These are phyloP conservation scores for Thermoascus crustaceus DNA, from an alignment of 2,329 filamentous ascomycete genomes.

Conservation along the genomic window DNA sequence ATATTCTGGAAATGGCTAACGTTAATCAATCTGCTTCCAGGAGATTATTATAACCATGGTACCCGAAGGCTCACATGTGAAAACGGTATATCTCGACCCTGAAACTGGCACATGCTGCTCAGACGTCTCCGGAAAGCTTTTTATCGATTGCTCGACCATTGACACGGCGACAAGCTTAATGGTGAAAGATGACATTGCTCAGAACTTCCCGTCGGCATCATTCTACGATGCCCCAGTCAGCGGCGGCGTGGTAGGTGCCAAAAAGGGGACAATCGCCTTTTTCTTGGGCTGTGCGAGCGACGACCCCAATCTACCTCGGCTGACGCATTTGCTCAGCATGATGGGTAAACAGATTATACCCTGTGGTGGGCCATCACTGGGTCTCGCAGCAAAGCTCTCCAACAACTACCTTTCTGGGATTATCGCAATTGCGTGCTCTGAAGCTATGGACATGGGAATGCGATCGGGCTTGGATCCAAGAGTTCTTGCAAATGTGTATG, in stretches of 20 bases:
- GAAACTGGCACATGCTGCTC: slow-evolving; percentile 36
- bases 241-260: slow-evolving; percentile 46
- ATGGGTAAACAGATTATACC: slow-evolving; percentile 50
- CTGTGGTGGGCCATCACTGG: slow-evolving; percentile 49
- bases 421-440: slow-evolving; percentile 50
- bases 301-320: slow-evolving; percentile 35
- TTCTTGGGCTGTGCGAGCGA: slow-evolving; percentile 41
- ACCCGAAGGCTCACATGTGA: slow-evolving; percentile 45
- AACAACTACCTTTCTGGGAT: slow-evolving; percentile 55
- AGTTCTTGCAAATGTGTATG: slow-evolving; percentile 45
- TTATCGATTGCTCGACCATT: slow-evolving; percentile 51
- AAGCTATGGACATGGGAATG: slow-evolving; percentile 56
- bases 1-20: no score
- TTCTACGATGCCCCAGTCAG: slow-evolving; percentile 50
- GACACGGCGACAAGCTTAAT: slow-evolving; percentile 44
- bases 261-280: slow-evolving; percentile 45
- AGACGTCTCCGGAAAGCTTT: slow-evolving; percentile 36
- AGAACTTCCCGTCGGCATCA: slow-evolving; percentile 31
- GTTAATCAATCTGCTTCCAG: no score
- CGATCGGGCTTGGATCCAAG: slow-evolving; percentile 48
- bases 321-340: slow-evolving; percentile 39
- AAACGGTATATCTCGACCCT: slow-evolving; percentile 43
- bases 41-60: slow-evolving; percentile 47
- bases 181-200: slow-evolving; percentile 34
- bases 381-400: slow-evolving; percentile 51